phyloP scores from a whole-genome alignment of 2,329 filamentous ascomycete genomes.

The Epichloe sylvatica region DNA sequence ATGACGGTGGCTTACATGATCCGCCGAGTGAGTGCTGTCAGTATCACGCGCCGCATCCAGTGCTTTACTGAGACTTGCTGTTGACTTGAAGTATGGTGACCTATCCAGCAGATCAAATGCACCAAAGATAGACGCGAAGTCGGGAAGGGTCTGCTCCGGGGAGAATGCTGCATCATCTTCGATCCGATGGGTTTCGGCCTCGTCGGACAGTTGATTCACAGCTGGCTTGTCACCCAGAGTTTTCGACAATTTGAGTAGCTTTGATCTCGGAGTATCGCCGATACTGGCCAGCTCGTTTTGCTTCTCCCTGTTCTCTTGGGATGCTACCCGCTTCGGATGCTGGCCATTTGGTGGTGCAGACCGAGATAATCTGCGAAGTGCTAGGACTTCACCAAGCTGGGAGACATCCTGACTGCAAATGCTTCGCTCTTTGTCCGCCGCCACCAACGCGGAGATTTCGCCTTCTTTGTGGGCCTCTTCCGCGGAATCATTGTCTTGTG shows the following conservation, averaged over 20 bases:
- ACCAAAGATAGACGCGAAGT: slow-evolving; percentile 17
- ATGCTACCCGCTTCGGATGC: not conserved
- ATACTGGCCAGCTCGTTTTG: not conserved
- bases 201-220: not conserved
- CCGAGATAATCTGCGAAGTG: slow-evolving; percentile 1
- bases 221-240: not conserved
- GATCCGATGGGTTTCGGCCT: not conserved
- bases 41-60: not conserved
- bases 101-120: slow-evolving; percentile 16
- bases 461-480: not conserved
- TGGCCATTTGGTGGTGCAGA: slow-evolving; percentile 2
- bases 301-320: not conserved
- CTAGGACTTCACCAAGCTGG: not conserved
- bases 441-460: not conserved
- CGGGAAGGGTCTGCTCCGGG: slow-evolving; percentile 13
- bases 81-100: slow-evolving; percentile 10
- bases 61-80: slow-evolving; percentile 2
- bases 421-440: no score
- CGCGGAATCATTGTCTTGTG: not conserved
- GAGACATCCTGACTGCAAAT: not conserved
- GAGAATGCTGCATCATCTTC: slow-evolving; percentile 3
- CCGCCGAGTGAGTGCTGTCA: slow-evolving; percentile 1
- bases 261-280: not conserved
- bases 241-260: not conserved
- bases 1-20: slow-evolving; percentile 10